phyloP scores from a whole-genome alignment of 73 alveolate species.

The Paramecium caudatum region DNA sequence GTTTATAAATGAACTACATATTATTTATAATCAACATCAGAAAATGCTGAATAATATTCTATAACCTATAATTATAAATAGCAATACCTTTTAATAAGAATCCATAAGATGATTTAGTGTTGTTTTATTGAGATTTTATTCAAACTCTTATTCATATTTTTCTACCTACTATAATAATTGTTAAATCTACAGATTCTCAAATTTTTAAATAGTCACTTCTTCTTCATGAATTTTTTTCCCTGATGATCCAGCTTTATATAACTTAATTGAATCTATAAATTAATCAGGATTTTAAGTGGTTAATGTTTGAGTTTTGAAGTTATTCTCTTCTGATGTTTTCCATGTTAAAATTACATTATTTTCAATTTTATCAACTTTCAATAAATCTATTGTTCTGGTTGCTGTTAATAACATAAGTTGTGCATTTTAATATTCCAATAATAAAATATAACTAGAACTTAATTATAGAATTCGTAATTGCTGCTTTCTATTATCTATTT shows the following conservation, averaged over 20 bases:
- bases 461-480: neutral
- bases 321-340: constrained; percentile 5
- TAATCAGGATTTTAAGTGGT: neutral
- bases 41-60: constrained; percentile 31
- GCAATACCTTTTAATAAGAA: constrained; percentile 1
- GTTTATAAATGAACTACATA: neutral
- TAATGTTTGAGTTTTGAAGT: neutral
- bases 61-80: neutral
- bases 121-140: neutral
- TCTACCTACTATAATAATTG: neutral
- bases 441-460: neutral
- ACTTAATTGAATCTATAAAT: constrained; percentile 12
- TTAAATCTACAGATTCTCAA: neutral
- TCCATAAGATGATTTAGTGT: neutral
- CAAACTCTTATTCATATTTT: neutral
- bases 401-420: neutral
- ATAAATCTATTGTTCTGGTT: constrained; percentile 48
- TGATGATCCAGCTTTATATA: constrained; percentile 56
- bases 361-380: neutral
- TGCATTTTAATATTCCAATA: neutral
- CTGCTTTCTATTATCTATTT: neutral
- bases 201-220: constrained; percentile 43
- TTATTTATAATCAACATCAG: constrained; percentile 10
- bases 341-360: constrained; percentile 2
- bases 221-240: constrained; percentile 16